Conservation (phyloP, 192 early-diverging fungal species). For the Spizellomyces sp. region DNA sequence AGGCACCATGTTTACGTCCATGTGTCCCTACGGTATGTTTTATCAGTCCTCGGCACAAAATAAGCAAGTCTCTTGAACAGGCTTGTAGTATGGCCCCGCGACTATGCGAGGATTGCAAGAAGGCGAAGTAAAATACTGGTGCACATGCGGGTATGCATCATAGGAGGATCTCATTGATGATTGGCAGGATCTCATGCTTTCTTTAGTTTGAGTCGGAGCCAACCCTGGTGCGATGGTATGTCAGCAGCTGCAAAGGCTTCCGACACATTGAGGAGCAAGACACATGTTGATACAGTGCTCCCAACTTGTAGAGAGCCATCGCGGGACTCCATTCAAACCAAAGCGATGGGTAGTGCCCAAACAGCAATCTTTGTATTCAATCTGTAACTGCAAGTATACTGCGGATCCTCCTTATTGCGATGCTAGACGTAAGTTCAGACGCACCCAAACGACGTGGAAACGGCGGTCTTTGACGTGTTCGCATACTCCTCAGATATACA, state of each 20-base stretch:
- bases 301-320: slow-evolving; percentile 3
- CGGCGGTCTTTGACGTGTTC: neutral
- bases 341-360: slow-evolving; percentile 19
- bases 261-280: neutral
- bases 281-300: neutral
- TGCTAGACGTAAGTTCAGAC: slow-evolving; percentile 10
- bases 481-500: slow-evolving; percentile 9
- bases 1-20: slow-evolving; percentile 16
- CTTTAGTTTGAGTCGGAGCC: slow-evolving; percentile 21
- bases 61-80: neutral
- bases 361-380: slow-evolving; percentile 17
- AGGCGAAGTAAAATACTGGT: slow-evolving; percentile 22
- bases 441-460: neutral
- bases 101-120: slow-evolving; percentile 10
- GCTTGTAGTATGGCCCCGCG: slow-evolving; percentile 22
- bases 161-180: neutral
- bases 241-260: neutral
- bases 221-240: slow-evolving; percentile 32
- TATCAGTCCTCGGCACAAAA: neutral
- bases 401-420: slow-evolving; percentile 22
- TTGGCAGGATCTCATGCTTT: neutral
- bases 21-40: slow-evolving; percentile 26
- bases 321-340: slow-evolving; percentile 25
- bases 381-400: slow-evolving; percentile 32
- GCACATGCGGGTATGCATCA: slow-evolving; percentile 26